Evolutionary conservation across 148 eudicot genomes (phyloP).

Genomic region (Camellia sinensis): DNA sequence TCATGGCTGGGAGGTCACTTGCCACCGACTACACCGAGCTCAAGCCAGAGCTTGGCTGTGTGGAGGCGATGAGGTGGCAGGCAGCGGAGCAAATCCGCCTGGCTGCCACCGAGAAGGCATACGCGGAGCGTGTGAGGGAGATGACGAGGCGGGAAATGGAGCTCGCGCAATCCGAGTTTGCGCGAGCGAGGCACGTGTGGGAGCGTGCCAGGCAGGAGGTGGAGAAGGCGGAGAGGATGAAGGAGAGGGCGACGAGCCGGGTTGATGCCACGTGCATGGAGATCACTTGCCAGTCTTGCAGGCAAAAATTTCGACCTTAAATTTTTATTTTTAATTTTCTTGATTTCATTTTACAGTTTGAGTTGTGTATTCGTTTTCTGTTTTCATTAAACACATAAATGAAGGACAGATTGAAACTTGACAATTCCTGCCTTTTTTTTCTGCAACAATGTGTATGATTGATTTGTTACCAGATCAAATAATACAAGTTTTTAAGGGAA

Average conservation of each 20-base stretch:
- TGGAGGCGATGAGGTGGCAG: slow-evolving; percentile 69
- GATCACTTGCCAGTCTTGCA: slow-evolving; percentile 83
- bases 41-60: slow-evolving; percentile 5
- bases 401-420: not conserved
- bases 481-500: not conserved
- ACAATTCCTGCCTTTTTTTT: not conserved
- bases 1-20: not conserved
- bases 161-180: slow-evolving; percentile 80
- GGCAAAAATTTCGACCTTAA: slow-evolving; percentile 66
- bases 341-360: too few relatives aligned
- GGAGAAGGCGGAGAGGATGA: slow-evolving; percentile 56
- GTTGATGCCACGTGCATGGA: slow-evolving; percentile 55
- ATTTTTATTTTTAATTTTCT: too few relatives aligned
- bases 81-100: slow-evolving; percentile 75
- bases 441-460: not conserved
- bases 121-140: slow-evolving; percentile 86
- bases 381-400: too few relatives aligned
- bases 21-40: not conserved
- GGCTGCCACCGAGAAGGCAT: slow-evolving; percentile 82
- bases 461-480: slow-evolving; percentile 10
- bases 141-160: slow-evolving; percentile 75
- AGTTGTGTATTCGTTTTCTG: too few relatives aligned
- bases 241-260: slow-evolving; percentile 39
- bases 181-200: slow-evolving; percentile 74
- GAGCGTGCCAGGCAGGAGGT: slow-evolving; percentile 79